Evolutionary conservation across 2,329 filamentous ascomycete genomes (phyloP), one percentile per base, ranked within the genome.

Genomic region (Blumeria hordei): DNA sequence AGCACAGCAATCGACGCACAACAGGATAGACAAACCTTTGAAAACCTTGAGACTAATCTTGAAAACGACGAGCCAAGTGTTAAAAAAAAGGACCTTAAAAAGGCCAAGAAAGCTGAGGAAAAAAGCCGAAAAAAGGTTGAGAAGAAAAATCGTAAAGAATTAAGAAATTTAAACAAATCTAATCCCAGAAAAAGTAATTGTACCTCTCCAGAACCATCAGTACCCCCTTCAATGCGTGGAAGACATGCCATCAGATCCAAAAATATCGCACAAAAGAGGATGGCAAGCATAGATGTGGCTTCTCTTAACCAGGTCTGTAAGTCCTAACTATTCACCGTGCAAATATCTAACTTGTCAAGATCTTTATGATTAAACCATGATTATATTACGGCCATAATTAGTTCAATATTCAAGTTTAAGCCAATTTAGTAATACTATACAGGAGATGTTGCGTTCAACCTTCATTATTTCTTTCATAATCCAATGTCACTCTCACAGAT

Each of bases 261-360:
- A 57, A 86, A 88, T 67, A 94, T 96, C 63, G 83, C 83, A 56
- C 85, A 92, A 62, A 96, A 96, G 72, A 81, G 80, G 62, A 78
- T 82, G 70, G 88, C 88, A 2, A 76, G 88, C 57, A 76, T 87
- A 70, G 85, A 95, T 67, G 75, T 81, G 52, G 80, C 83, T 64
- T 85, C 88, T 12, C 69, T 96, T 64, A 90, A 88, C 66, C 88
- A 95, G 79, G 85, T 88, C 70, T 67, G 71, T 63, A 36, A 57
- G 16, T 21, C 16, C 9, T 1, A 18, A 3, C 7, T n/a, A 7
- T 4, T 28, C 50, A 6, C n/a, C 11, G 45, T 14, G 37, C 12
- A 16, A 35, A 28, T 37, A 44, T 37, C 34, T 59, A 57, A 6
- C 7, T 28, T 11, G 12, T 2, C 12, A 59, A 80, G 77, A 84